Conservation (phyloP, 1,139 yeast species). For the Geotrichum reessii region DNA sequence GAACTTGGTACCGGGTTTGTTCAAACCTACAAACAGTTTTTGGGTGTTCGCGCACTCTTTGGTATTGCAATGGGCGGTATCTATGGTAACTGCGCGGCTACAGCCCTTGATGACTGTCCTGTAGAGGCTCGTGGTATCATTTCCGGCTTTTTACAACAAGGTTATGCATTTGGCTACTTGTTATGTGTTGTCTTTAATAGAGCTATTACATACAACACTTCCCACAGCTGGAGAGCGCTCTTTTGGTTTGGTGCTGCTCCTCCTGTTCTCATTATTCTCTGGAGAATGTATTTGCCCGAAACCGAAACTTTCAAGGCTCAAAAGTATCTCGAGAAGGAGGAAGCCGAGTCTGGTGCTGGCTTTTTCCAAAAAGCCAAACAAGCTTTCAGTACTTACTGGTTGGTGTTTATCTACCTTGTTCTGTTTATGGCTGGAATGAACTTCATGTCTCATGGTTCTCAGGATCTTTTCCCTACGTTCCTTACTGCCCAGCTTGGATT, state of each 20-base stretch:
- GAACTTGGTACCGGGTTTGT: constrained; percentile 74
- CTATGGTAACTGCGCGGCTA: constrained; percentile 62
- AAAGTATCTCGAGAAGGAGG: constrained; percentile 32
- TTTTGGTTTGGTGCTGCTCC: constrained; percentile 79
- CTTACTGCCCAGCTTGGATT: constrained; percentile 50
- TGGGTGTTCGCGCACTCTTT: constrained; percentile 63
- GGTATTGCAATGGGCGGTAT: constrained; percentile 70
- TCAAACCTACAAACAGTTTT: constrained; percentile 54
- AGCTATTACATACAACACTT: constrained; percentile 45
- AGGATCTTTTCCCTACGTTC: constrained; percentile 66
- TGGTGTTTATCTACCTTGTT: constrained; percentile 45
- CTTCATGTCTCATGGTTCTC: constrained; percentile 69
- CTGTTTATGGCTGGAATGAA: constrained; percentile 59
- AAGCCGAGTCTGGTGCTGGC: constrained; percentile 46
- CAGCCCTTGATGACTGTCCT: constrained; percentile 68
- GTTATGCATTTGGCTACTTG: constrained; percentile 65
- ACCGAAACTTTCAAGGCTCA: constrained; percentile 48
- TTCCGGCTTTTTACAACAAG: constrained; percentile 65
- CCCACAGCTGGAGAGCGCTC: constrained; percentile 65
- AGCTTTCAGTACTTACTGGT: constrained; percentile 37
- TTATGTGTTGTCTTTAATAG: constrained; percentile 60
- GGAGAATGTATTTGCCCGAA: constrained; percentile 55
- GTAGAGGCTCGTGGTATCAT: constrained; percentile 51
- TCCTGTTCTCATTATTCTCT: constrained; percentile 50
- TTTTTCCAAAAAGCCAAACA: constrained; percentile 28